Evolutionary conservation across 768 basidiomycete species (phyloP), one percentile per base, ranked within the genome.

Genomic region (Myochromella boudieri): DNA sequence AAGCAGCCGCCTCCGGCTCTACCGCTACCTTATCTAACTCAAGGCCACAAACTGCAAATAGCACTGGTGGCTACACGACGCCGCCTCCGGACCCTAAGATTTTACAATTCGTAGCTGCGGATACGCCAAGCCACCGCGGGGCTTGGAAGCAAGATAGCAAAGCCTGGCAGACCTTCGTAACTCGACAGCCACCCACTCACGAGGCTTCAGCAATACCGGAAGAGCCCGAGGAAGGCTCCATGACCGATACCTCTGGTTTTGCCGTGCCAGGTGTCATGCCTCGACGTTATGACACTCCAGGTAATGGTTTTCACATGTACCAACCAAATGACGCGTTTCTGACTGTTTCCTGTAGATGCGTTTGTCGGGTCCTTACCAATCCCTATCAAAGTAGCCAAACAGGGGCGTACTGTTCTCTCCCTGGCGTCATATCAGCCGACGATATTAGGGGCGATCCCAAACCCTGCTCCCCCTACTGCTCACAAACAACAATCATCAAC

Each of bases 61-160:
- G 22, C 6, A 34, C n/a, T 37, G 37, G 48, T 25, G 42, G 15
- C 11, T 32, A 26, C 22, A 37, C 26, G n/a, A 46, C 40, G 10
- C 41, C 26, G 3, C 37, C 55, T 27, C 57, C 72, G 42, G 80
- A 83, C 54, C 71, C 68, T 25, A 78, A 80, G 54, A 69, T 87
- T 26, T 48, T 80, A 54, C 76, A 73, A 52, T 70, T 87, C 26
- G 78, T 88, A n/a, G 84, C 84, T 7, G 85, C 84, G 21, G 71
- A 78, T 64, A 79, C 71, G 24, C 83, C 85, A 1, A 87, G 84
- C 52, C 87, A 89, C 60, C 74, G 84, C 43, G 78, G 74, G n/a
- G 79, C 79, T 10, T 87, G 85, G 86, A 79, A 70, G 56, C 74
- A 76, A 50, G 75, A 78, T 56, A 76, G 82, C 56, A 76, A 70